Percentiles rank a stretch among this genome's conserved stretches.
phyloP scores from a whole-genome alignment of 495 filamentous ascomycete genomes.

The Cercophora samala region DNA sequence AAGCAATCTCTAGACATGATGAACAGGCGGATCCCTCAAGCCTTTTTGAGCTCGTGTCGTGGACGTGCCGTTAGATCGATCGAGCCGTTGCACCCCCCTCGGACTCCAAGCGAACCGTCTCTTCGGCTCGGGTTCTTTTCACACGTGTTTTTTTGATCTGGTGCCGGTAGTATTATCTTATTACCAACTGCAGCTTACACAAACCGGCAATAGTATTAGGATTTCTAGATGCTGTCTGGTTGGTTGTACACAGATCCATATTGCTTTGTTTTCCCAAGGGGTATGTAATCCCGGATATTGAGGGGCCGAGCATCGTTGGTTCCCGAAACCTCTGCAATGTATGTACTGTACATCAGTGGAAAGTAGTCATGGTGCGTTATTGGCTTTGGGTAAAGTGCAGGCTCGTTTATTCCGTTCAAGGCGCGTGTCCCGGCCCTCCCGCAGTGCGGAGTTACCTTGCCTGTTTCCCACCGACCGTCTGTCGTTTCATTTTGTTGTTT shows the following conservation, averaged over 20 bases:
- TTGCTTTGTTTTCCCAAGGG: slow-evolving; percentile 5
- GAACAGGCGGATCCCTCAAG: not conserved
- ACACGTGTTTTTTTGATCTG: not conserved
- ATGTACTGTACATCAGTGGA: not conserved
- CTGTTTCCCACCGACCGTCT: not conserved
- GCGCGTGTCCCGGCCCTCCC: too few species aligned
- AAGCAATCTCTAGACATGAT: slow-evolving; percentile 21
- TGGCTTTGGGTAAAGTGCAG: not conserved
- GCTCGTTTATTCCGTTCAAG: not conserved
- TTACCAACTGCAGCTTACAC: not conserved
- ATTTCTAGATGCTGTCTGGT: not conserved
- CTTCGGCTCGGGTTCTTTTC: not conserved
- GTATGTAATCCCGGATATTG: slow-evolving; percentile 19
- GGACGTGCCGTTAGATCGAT: not conserved
- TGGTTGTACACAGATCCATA: not conserved
- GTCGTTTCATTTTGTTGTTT: not conserved
- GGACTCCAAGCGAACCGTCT: not conserved
- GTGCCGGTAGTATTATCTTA: not conserved
- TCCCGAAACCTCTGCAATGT: not conserved
- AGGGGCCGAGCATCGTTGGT: slow-evolving; percentile 14
- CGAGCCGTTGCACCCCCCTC: not conserved
- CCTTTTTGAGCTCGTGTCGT: not conserved
- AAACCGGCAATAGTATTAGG: not conserved
- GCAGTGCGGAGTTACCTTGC: not conserved
- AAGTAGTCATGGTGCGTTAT: not conserved